Evolutionary conservation across 176 grass and related monocot genomes (phyloP).

Genomic region (Pontederia crassipes): DNA sequence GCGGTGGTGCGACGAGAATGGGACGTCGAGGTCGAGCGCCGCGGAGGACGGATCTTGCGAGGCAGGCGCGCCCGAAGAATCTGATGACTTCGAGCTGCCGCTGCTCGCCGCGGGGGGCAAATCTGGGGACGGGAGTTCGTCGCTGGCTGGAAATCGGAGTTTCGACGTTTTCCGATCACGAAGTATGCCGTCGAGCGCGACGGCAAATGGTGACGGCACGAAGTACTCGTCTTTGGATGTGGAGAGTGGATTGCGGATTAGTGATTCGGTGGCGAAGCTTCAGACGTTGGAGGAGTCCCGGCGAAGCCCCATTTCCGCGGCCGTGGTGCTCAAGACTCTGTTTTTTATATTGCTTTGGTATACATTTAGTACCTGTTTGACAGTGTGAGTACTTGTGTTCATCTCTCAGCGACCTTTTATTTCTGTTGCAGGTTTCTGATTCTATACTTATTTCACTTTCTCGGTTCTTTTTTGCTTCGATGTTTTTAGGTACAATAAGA

Average conservation of each 20-base stretch:
- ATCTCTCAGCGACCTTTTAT: not conserved
- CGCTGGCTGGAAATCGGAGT: not conserved
- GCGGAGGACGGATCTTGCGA: constrained; percentile 13
- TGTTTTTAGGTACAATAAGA: constrained; percentile 83
- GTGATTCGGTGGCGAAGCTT: constrained; percentile 1
- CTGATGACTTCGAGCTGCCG: constrained; percentile 73
- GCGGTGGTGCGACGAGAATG: constrained; percentile 65
- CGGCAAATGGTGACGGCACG: not conserved
- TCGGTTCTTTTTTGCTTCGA: constrained; percentile 9
- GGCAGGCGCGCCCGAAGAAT: constrained; percentile 28
- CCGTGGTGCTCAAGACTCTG: constrained; percentile 58
- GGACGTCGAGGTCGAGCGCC: constrained; percentile 4
- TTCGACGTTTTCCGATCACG: not conserved
- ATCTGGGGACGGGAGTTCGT: not conserved
- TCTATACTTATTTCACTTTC: constrained; percentile 16
- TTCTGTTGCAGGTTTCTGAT: constrained; percentile 10
- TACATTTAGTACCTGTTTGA: constrained; percentile 85
- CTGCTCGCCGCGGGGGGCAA: constrained; percentile 25
- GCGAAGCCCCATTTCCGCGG: constrained; percentile 32
- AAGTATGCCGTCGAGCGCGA: not conserved
- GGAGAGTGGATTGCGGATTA: constrained; percentile 27
- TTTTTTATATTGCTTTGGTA: constrained; percentile 75
- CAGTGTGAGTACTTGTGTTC: constrained; percentile 55
- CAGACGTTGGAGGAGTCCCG: constrained; percentile 19
- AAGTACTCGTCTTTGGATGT: constrained; percentile 48